These are phyloP conservation scores for Eragrostis curvula DNA, from an alignment of 176 grass and related monocot species.

Conservation along the genomic window DNA sequence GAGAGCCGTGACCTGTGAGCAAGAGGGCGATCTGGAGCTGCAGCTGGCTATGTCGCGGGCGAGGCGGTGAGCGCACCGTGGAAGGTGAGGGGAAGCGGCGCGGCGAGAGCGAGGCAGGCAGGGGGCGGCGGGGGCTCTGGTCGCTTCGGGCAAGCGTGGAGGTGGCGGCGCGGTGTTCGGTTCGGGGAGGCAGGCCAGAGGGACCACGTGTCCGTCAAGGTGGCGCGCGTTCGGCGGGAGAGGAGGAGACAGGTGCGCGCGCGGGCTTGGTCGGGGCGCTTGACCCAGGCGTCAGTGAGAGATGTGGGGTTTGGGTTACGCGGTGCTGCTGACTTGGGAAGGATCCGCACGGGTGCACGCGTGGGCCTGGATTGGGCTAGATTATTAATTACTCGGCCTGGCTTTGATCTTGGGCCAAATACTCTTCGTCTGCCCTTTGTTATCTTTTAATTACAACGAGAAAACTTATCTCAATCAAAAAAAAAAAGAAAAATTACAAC, in stretches of 20 bases:
- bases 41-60: too few relatives aligned
- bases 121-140: constrained; percentile 25
- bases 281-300: not conserved
- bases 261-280: not conserved
- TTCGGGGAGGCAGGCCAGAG: not conserved
- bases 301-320: not conserved
- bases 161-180: constrained; percentile 52
- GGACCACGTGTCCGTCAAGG: constrained; percentile 45
- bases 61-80: not conserved
- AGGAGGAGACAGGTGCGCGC: not conserved
- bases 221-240: not conserved
- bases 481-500: too few relatives aligned
- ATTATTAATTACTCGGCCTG: not conserved
- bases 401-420: too few relatives aligned
- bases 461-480: too few relatives aligned
- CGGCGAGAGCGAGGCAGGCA: not conserved
- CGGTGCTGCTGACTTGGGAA: not conserved
- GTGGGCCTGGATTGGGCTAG: not conserved
- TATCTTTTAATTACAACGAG: too few relatives aligned
- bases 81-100: not conserved
- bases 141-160: constrained; percentile 35
- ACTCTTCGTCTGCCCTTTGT: too few relatives aligned
- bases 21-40: not conserved
- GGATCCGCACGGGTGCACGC: too few relatives aligned
- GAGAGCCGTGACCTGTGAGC: not conserved